Base-by-base conservation (phyloP, 164 flowering plant genomes). In the Vitis riparia region DNA sequence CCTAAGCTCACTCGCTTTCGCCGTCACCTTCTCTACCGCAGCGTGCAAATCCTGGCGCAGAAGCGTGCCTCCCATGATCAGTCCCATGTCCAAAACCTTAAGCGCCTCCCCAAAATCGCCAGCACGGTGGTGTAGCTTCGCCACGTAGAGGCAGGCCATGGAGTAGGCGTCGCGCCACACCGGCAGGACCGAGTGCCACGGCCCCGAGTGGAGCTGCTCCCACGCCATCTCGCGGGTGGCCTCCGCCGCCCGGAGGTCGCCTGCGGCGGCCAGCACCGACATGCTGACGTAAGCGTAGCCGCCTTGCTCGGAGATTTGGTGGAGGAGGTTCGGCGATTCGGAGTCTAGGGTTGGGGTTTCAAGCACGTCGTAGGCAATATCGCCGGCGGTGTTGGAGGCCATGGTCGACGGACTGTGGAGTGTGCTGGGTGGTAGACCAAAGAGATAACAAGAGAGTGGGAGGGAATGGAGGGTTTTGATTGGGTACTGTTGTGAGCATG, bases 121-220 rank as follows among this genome's bases (percentile, higher is more conserved):
- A 9, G 58, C 64, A 11, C 65, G 51, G 48, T 68, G 76, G 64
- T 80, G 87, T 48, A 71, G 62, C 71, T 71, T 85, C 19, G 98
- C 97, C 11, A 90, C 85, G 65, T 77, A 82, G 44, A 95, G 83
- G 78, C 97, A 95, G 30, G 98, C 89, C 96, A 93, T 87, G 8
- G 98, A 85, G 77, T 90, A 95, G 50, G 98, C 99, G 65, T 95
- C 97, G 15, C 98, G 82, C 98, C 97, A 95, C 1, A 87, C 80
- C 0, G 95, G 93, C 1, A 85, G 73, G n/a, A 93, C 95, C 0
- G 95, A 87, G 82, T 89, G 87, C 98, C 99, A 91, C 1, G 98
- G 99, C 2, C 99, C 97, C 0, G 91, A 89, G 78, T 93, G 99
- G 11, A 95, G 92, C 79, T 93, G 99, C 86, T 95, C 99, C 99